Conservation (phyloP, 352 stramenopile genomes). For the Globisporangium cylindrosporum region DNA sequence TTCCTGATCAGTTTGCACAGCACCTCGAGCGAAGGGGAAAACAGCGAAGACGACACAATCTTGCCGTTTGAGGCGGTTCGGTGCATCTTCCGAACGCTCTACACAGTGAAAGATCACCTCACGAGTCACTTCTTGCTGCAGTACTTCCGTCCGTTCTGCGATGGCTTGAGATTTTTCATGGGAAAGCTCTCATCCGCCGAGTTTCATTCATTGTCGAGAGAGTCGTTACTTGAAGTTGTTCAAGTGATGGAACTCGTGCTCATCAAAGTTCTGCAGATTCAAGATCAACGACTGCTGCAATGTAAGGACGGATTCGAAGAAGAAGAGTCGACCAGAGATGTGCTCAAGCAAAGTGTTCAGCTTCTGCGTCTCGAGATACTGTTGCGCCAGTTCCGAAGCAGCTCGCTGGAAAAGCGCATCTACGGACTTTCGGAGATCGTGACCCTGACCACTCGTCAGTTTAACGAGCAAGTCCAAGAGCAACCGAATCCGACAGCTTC, state of each 20-base stretch:
- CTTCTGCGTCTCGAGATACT: slow-evolving; percentile 55
- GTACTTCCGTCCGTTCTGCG: slow-evolving; percentile 36
- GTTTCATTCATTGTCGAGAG: slow-evolving; percentile 39
- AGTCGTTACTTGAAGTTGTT: slow-evolving; percentile 51
- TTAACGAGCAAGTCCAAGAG: slow-evolving; percentile 36
- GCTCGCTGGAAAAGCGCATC: slow-evolving; percentile 71
- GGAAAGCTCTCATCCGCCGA: slow-evolving; percentile 20
- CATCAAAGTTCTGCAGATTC: slow-evolving; percentile 26
- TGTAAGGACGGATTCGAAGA: not conserved
- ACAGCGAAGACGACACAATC: slow-evolving; percentile 12
- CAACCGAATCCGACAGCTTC: slow-evolving; percentile 26
- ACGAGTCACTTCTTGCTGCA: slow-evolving; percentile 30
- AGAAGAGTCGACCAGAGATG: not conserved
- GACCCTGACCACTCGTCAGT: slow-evolving; percentile 35
- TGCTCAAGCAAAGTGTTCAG: slow-evolving; percentile 29
- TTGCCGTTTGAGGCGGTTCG: slow-evolving; percentile 59
- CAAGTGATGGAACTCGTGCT: slow-evolving; percentile 62
- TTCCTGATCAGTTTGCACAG: slow-evolving; percentile 40
- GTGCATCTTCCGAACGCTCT: slow-evolving; percentile 51
- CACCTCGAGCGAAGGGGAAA: slow-evolving; percentile 5
- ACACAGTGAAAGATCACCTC: slow-evolving; percentile 60
- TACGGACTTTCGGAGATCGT: slow-evolving; percentile 69
- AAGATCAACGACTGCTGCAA: slow-evolving; percentile 4
- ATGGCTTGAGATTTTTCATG: slow-evolving; percentile 31
- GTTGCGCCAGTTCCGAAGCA: slow-evolving; percentile 43